Evolutionary conservation across 78 protist genomes (phyloP).

Genomic region (Diacronema lutheri): DNA sequence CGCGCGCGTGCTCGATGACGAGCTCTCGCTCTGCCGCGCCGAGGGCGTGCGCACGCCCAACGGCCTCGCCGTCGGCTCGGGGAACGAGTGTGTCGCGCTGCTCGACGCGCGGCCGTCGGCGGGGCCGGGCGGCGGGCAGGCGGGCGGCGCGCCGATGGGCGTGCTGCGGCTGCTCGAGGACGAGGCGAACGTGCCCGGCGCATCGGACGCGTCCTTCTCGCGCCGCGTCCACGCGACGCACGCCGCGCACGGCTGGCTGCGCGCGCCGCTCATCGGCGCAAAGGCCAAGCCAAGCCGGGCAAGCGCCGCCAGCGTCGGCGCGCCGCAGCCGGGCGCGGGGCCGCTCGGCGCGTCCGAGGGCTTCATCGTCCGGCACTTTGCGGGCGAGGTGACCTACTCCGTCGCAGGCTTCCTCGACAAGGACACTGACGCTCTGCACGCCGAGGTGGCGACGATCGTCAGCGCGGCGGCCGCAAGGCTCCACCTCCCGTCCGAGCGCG

Average conservation of each 20-base stretch:
- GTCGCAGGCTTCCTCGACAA: constrained; percentile 6
- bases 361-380: no score
- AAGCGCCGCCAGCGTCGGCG: no score
- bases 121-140: no score
- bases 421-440: neutral
- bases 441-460: neutral
- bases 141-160: no score
- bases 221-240: no score
- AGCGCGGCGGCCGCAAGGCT: neutral
- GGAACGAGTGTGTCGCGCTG: neutral
- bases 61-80: neutral
- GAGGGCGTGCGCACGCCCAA: constrained; percentile 4
- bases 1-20: neutral
- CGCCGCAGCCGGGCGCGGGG: no score
- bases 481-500: neutral
- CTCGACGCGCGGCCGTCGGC: neutral
- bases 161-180: neutral
- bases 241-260: no score
- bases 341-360: no score
- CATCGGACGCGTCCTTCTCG: neutral
- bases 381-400: neutral
- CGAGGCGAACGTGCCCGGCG: neutral
- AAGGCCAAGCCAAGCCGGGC: no score
- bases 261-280: no score
- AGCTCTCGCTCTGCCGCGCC: neutral